Conservation (phyloP, 257 asterid species). For the Solanum rostratum region DNA sequence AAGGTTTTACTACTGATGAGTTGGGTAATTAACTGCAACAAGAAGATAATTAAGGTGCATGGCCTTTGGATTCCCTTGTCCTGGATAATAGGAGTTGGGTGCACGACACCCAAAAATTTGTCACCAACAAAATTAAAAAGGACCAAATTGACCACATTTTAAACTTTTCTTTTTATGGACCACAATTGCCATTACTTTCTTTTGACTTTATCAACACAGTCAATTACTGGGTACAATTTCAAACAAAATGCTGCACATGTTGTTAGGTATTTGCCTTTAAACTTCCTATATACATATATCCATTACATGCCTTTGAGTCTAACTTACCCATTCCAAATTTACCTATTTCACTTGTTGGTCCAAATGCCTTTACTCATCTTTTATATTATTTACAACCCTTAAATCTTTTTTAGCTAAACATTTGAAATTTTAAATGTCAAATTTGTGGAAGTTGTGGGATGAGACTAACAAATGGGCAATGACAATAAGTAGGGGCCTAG, state of each 20-base stretch:
- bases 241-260: conserved; percentile 2
- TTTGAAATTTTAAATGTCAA: background rate
- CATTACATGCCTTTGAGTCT: background rate
- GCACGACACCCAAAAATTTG: conserved; percentile 24
- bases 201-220: conserved; percentile 10
- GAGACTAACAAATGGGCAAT: conserved; percentile 10
- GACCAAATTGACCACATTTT: conserved; percentile 16
- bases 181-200: background rate
- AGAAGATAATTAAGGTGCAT: background rate
- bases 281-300: background rate
- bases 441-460: background rate
- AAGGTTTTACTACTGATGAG: too few species aligned
- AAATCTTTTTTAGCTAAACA: background rate
- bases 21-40: too few species aligned
- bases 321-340: background rate
- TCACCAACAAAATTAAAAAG: background rate
- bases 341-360: background rate
- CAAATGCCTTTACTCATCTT: background rate
- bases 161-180: background rate
- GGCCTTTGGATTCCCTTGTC: conserved; percentile 24
- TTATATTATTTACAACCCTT: background rate
- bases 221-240: background rate
- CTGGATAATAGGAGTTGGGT: conserved; percentile 10
- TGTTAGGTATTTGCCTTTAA: background rate
- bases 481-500: conserved; percentile 12